Evolutionary conservation across 2,329 filamentous ascomycete species (phyloP).

Genomic region (Moelleriella libera): DNA sequence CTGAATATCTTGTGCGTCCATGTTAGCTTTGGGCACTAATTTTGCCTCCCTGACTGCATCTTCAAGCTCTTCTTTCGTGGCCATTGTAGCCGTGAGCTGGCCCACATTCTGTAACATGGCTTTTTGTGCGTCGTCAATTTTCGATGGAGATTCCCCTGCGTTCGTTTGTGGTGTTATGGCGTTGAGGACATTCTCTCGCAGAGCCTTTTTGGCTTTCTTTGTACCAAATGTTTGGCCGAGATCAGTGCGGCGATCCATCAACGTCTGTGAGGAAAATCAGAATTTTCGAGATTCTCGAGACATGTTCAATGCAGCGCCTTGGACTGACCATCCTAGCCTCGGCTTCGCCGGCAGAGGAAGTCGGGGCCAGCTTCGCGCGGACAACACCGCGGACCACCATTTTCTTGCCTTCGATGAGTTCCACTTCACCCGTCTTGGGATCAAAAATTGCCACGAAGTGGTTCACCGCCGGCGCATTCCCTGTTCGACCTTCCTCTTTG

Average conservation of each 20-base stretch:
- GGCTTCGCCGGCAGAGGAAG: conserved; percentile 26
- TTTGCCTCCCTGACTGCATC: conserved; percentile 52
- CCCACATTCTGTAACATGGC: conserved; percentile 52
- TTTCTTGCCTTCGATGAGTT: conserved; percentile 50
- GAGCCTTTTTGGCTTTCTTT: conserved; percentile 71
- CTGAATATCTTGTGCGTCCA: conserved; percentile 49
- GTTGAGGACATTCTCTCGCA: conserved; percentile 55
- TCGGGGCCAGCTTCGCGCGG: conserved; percentile 36
- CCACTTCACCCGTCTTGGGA: conserved; percentile 40
- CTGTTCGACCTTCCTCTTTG: conserved; percentile 27
- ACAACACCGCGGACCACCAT: conserved; percentile 40
- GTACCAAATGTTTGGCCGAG: conserved; percentile 72
- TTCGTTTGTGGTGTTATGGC: conserved; percentile 41
- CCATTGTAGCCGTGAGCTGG: conserved; percentile 48
- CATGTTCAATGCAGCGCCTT: not conserved
- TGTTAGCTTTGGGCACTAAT: conserved; percentile 58
- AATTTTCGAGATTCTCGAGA: not conserved
- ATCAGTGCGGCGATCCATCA: conserved; percentile 48
- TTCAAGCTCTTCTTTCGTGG: conserved; percentile 51
- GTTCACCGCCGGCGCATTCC: conserved; percentile 28
- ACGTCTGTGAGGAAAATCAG: conserved; percentile 27
- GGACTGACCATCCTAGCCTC: conserved; percentile 13
- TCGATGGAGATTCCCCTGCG: conserved; percentile 23
- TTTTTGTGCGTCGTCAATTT: conserved; percentile 38
- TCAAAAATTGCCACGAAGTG: conserved; percentile 55